A percentile compares a stretch with the other conserved stretches of the same genome.
These are phyloP conservation scores for Chalciporus sphaerocephalus DNA, from an alignment of 768 basidiomycete genomes.

Conservation along the genomic window DNA sequence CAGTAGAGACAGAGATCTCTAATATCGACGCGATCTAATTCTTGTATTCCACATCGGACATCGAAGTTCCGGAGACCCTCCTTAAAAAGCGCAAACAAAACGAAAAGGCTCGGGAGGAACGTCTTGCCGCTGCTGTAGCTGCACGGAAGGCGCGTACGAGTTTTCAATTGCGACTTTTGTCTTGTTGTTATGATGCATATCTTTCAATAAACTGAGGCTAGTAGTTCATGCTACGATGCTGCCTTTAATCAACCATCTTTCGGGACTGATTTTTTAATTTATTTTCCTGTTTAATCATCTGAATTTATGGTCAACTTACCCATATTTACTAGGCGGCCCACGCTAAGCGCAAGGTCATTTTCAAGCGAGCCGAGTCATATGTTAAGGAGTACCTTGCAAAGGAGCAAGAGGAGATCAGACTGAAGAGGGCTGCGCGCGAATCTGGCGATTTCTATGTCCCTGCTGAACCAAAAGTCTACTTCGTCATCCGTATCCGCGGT, in stretches of 20 bases:
- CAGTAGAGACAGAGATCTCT: slow-evolving; percentile 17
- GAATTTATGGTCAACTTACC: slow-evolving; percentile 12
- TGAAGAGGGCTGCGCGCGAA: slow-evolving; percentile 88
- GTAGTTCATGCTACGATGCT: slow-evolving; percentile 55
- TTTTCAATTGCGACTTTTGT: slow-evolving; percentile 17
- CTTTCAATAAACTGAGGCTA: slow-evolving; percentile 71
- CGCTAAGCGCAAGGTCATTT: slow-evolving; percentile 94
- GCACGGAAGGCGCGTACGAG: slow-evolving; percentile 77
- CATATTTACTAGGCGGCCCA: slow-evolving; percentile 63
- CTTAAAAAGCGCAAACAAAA: slow-evolving; percentile 99
- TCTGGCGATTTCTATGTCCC: slow-evolving; percentile 97
- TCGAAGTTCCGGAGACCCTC: slow-evolving; percentile 99
- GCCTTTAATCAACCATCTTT: slow-evolving; percentile 87
- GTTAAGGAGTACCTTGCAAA: slow-evolving; percentile 92
- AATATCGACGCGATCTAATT: slow-evolving; percentile 13
- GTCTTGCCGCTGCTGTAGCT: slow-evolving; percentile 73
- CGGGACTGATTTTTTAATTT: slow-evolving; percentile 51
- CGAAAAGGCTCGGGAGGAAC: slow-evolving; percentile 94
- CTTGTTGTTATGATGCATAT: slow-evolving; percentile 71
- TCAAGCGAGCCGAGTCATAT: slow-evolving; percentile 98
- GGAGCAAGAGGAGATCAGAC: slow-evolving; percentile 94
- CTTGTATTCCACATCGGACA: slow-evolving; percentile 46
- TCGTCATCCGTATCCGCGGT: slow-evolving; percentile 97
- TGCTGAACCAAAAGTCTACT: slow-evolving; percentile 95
- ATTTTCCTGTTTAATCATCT: background rate